Evolutionary conservation across 2,329 filamentous ascomycete genomes (phyloP), one percentile per base, ranked within the genome.

Genomic region (Eutypa lata): DNA sequence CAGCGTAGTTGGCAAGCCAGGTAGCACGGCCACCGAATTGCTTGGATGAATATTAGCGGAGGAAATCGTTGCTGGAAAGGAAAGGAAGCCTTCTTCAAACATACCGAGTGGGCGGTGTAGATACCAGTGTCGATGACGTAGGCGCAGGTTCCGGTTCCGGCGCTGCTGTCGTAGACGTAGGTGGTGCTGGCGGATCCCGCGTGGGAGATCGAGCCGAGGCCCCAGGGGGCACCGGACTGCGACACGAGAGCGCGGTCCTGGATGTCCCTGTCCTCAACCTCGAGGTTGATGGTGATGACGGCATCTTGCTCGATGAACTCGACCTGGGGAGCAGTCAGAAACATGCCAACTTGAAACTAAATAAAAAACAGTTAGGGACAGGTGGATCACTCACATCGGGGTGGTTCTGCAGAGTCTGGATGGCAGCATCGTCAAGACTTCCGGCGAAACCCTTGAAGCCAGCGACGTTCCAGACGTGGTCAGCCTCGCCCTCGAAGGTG

Each of bases 71-170:
- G 5, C n/a, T 7, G 8, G 4, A 16, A 19, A 43, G n/a, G 31
- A 35, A n/a, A 10, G 26, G 5, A 31, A 10, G 6, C 28, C 28
- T 48, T 50, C 49, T 26, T 24, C 49, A 21, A 37, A 50, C 62
- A 10, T 64, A 67, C 65, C 47, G 64, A 26, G 50, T 84, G 81
- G 5, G 62, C 52, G 19, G 67, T 71, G 42, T 72, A 70, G 49
- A 84, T 76, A 37, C 81, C 81, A 0, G 77, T 81, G 63, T 84
- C 81, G 51, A 84, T 67, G 49, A 84, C 66, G 62, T 83, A 84
- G 47, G 75, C 69, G 54, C 73, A 82, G 49, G 68, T 73, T 31
- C 66, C 70, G 14, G 62, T 51, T 14, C 76, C 76, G 21, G 74
- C 73, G 19, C 61, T 68, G 8, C 59, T 53, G 54, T 78, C 73